Evolutionary conservation across 805 yeast species (phyloP), one percentile per base, ranked within the genome.

Genomic region (Metschnikowia bowlesiae): DNA sequence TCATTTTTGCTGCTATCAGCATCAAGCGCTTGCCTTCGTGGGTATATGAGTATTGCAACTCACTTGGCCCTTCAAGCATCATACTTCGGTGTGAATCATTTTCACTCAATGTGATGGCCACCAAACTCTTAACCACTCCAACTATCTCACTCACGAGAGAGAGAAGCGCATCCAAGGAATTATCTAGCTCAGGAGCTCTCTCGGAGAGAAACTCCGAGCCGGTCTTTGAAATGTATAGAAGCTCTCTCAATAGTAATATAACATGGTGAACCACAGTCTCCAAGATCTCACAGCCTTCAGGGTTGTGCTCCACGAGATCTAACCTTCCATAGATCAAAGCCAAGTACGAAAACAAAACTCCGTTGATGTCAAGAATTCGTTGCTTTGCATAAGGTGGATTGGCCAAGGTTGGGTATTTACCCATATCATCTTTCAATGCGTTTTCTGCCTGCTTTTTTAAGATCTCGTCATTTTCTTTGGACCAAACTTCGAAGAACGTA

Each of bases 231-330:
- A 83, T 81, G 60, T 79, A 81, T 22, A 83, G 68, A 33, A 85
- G 63, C 59, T 87, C 95, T 59, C 85, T 70, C 41, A 85, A 66
- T 16, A 87, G 63, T 31, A 85, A 63, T 46, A 84, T 84, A 39
- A 87, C 75, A 57, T 87, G 94, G 57, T 84, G 87, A 2, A 83
- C 79, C 13, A 87, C 69, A 14, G 77, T 73, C 58, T 87, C 91
- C 48, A 87, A 64, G 6, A 82, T 64, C 54, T 84, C 85, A 60
- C 89, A 83, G 2, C 92, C 92, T 14, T 73, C 72, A 4, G 82
- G 76, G 61, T 86, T 87, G 57, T 83, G 85, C 61, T 87, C 94
- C 34, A 87, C 81, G 65, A 87, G 73, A 63, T 87, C 94, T 55
- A 87, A 67, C 58, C 95, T 69, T n/a, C 95, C 95, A 13, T 85